Conservation (phyloP, 108 stramenopile species). For the Halocafeteria seosinensis region DNA sequence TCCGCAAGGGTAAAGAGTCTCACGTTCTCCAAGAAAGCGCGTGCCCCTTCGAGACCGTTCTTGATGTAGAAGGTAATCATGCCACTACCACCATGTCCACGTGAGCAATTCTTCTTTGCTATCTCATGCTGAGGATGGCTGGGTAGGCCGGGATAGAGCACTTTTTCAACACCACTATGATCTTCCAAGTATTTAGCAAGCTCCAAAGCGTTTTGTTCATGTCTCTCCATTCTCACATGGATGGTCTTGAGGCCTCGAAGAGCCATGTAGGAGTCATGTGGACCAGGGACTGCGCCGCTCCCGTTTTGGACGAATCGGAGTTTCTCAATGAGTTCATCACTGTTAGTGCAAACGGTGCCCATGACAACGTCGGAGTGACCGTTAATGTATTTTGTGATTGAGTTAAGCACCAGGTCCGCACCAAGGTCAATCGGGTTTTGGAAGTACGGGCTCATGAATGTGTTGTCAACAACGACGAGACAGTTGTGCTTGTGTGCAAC, state of each 20-base stretch:
- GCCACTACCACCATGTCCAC: slow-evolving; percentile 46
- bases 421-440: slow-evolving; percentile 65
- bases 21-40: slow-evolving; percentile 55
- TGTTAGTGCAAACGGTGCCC: slow-evolving; percentile 55
- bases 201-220: slow-evolving; percentile 45
- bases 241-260: slow-evolving; percentile 68
- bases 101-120: slow-evolving; percentile 57
- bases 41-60: slow-evolving; percentile 48
- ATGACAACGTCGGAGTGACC: slow-evolving; percentile 72
- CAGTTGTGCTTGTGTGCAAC: slow-evolving; percentile 35
- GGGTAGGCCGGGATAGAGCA: slow-evolving; percentile 69
- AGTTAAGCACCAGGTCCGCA: slow-evolving; percentile 60
- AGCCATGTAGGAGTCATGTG: slow-evolving; percentile 68
- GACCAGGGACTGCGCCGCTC: slow-evolving; percentile 65
- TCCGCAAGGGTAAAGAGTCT: slow-evolving; percentile 56
- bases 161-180: slow-evolving; percentile 38
- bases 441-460: slow-evolving; percentile 70
- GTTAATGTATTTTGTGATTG: slow-evolving; percentile 66
- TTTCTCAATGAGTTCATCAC: slow-evolving; percentile 38
- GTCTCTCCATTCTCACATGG: slow-evolving; percentile 57
- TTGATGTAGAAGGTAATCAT: slow-evolving; percentile 69
- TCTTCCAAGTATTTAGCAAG: slow-evolving; percentile 49
- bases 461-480: slow-evolving; percentile 70
- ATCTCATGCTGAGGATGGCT: slow-evolving; percentile 64
- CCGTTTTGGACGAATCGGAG: slow-evolving; percentile 66